These are phyloP conservation scores for Kwoniella mangroviensis DNA, from an alignment of 768 basidiomycete genomes.

Conservation along the genomic window DNA sequence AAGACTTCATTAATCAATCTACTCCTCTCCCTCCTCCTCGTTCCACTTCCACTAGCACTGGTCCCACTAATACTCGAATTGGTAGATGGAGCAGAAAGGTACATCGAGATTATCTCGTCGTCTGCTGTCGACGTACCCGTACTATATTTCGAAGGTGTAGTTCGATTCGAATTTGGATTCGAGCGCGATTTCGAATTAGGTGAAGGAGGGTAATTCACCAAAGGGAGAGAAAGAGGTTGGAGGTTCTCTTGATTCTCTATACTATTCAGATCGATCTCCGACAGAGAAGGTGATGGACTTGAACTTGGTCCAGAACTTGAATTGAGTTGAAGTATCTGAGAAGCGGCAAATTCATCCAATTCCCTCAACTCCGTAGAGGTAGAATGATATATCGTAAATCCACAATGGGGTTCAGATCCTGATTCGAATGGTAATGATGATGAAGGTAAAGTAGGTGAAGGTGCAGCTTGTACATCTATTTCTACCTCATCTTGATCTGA, in stretches of 20 bases:
- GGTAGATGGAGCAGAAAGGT: constrained; percentile 16
- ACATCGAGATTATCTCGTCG: constrained; percentile 20
- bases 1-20: constrained; percentile 30
- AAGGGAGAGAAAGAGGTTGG: constrained; percentile 18
- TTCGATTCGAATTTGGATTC: neutral
- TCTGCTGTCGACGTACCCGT: neutral
- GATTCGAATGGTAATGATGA: neutral
- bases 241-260: constrained; percentile 47
- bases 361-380: neutral
- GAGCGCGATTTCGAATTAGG: constrained; percentile 9
- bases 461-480: constrained; percentile 7
- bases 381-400: constrained; percentile 14
- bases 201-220: constrained; percentile 6
- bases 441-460: constrained; percentile 7
- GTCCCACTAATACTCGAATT: constrained; percentile 11
- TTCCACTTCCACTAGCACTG: constrained; percentile 22
- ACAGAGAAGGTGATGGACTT: constrained; percentile 6
- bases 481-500: neutral
- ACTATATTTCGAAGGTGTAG: constrained; percentile 16
- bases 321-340: constrained; percentile 4
- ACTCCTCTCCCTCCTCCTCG: constrained; percentile 27
- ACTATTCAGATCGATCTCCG: constrained; percentile 1
- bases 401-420: constrained; percentile 20
- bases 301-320: neutral
- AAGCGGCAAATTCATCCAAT: constrained; percentile 12